Base-by-base conservation (phyloP, 805 yeast genomes). In the Saturnispora sekii region DNA sequence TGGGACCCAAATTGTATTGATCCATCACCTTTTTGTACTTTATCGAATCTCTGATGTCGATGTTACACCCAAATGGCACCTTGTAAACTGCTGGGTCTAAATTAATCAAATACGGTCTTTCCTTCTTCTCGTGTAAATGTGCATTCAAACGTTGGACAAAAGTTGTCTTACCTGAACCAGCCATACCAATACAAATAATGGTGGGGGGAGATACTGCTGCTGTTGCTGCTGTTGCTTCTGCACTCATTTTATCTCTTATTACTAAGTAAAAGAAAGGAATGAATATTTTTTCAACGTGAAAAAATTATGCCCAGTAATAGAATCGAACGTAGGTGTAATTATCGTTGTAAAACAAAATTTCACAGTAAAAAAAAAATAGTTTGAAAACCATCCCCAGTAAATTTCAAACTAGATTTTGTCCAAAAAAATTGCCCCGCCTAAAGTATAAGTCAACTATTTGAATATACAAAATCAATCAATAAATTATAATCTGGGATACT, bases 11-110 rank as follows among this genome's bases (percentile, higher is more conserved):
- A 47, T 85, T 83, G 60, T 90, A 86, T 59, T 89, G 89, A 55
- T 88, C 93, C 97, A 90, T 93, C 37, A 93, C 97, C 58, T 93
- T 88, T 52, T 84, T 85, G 63, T 93, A 93, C 60, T 93, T 90
- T 48, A 93, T 86, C 0, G 97, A 85, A 64, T 93, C 99, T 57
- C 99, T 72, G 51, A 93, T 93, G 64, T 93, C 99, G 50, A 93
- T 88, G 60, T 93, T 88, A 35, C 95, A 83, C 15, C 89, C 93
- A 62, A 80, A 93, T 10, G 98, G 98, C n/a, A 87, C 81, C 52
- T 82, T 85, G 51, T 84, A 66, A 15, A 93, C 97, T 1, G 98
- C 98, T 1, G 99, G 99, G 67, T 93, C 99, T 41, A 93, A 69
- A 59, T 93, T 93, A 48, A 93, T 76, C 26, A 90, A 95, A 64